Evolutionary conservation across 257 asterid species (phyloP).

Genomic region (Solanum megistacrolobum): DNA sequence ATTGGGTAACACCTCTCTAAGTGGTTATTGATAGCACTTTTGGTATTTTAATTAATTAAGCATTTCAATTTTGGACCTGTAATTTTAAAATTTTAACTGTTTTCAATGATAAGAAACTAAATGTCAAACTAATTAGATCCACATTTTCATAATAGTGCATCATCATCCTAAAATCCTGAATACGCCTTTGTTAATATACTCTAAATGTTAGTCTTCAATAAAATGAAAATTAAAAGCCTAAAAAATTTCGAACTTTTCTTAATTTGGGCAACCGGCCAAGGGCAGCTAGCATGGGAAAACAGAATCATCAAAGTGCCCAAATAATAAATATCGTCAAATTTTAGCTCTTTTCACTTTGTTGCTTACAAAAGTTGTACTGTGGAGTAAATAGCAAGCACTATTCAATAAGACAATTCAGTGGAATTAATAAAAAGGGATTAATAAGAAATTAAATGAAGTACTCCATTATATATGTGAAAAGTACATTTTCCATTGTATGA

Average conservation of each 20-base stretch:
- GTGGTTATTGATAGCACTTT: background rate
- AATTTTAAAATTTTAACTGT: too few species aligned
- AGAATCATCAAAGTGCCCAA: background rate
- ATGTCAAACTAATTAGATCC: too few species aligned
- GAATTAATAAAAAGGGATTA: background rate
- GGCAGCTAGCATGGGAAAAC: background rate
- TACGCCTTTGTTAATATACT: too few species aligned
- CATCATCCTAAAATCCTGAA: too few species aligned
- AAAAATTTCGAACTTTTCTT: background rate
- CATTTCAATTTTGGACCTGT: too few species aligned
- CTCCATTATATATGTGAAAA: background rate
- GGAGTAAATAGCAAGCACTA: background rate
- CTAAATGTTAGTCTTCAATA: too few species aligned
- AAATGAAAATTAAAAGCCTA: background rate
- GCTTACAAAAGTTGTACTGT: background rate
- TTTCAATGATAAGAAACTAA: too few species aligned
- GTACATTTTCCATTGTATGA: background rate
- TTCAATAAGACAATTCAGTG: background rate
- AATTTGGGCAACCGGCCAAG: background rate
- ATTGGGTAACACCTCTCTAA: background rate
- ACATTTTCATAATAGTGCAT: too few species aligned
- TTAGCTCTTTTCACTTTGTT: background rate
- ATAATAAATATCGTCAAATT: background rate
- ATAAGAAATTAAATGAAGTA: background rate
- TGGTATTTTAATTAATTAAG: too few species aligned